Percentiles rank a stretch among this genome's conserved stretches.
These are phyloP conservation scores for Colletotrichum phormii DNA, from an alignment of 2,329 filamentous ascomycete genomes.

Conservation along the genomic window DNA sequence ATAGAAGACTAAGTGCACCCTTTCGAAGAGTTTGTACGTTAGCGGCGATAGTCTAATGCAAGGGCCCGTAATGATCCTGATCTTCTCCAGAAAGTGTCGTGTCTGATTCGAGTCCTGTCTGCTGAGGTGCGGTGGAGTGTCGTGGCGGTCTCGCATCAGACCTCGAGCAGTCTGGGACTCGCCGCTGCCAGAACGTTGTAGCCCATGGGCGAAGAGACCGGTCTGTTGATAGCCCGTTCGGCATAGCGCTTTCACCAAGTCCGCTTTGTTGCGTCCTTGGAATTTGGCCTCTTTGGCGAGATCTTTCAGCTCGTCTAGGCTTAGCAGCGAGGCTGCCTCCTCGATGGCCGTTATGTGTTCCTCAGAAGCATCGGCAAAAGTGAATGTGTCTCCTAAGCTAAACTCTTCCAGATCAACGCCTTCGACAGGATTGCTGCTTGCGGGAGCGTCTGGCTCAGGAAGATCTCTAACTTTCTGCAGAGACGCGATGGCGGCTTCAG, in stretches of 20 bases:
- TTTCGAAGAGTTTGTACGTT: conserved; percentile 85
- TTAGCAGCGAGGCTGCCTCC: conserved; percentile 83
- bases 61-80: conserved; percentile 80
- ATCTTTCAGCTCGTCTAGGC: conserved; percentile 87
- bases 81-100: conserved; percentile 80
- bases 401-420: conserved; percentile 54
- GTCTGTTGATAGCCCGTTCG: conserved; percentile 79
- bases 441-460: conserved; percentile 51
- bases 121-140: conserved; percentile 44
- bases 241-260: conserved; percentile 80
- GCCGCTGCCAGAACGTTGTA: conserved; percentile 73
- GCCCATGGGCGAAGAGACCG: conserved; percentile 76
- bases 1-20: conserved; percentile 96
- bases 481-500: conserved; percentile 71
- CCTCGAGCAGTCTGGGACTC: conserved; percentile 62
- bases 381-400: conserved; percentile 69
- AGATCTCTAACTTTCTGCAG: conserved; percentile 71
- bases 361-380: conserved; percentile 84
- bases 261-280: conserved; percentile 87
- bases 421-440: conserved; percentile 38
- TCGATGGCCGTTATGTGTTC: conserved; percentile 80
- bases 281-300: conserved; percentile 89
- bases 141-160: conserved; percentile 41
- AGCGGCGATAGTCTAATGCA: conserved; percentile 83
- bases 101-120: conserved; percentile 71